Conservation (phyloP, 805 yeast genomes). For the Teunomyces tritomae region DNA sequence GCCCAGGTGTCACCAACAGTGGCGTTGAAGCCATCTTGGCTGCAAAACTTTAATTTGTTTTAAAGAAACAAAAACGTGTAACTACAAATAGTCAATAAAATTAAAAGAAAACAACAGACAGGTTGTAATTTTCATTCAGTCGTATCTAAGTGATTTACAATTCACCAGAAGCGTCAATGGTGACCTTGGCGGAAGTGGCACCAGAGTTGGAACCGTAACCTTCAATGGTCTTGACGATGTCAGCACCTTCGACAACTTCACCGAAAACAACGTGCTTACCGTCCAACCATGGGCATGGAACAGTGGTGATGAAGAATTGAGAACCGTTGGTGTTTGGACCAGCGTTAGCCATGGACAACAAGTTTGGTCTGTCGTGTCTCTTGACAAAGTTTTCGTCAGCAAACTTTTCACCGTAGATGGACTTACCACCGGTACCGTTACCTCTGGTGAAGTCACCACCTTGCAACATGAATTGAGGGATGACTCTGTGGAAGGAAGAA, state of each 20-base stretch:
- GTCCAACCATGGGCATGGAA: slow-evolving; percentile 82
- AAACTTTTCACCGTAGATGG: slow-evolving; percentile 67
- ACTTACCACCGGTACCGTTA: slow-evolving; percentile 46
- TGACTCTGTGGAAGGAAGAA: slow-evolving; percentile 47
- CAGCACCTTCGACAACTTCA: slow-evolving; percentile 82
- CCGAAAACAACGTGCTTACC: slow-evolving; percentile 96
- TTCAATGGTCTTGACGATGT: slow-evolving; percentile 84
- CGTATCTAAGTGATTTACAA: slow-evolving; percentile 30
- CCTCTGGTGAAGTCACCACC: slow-evolving; percentile 50
- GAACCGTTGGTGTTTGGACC: slow-evolving; percentile 99
- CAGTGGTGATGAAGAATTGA: slow-evolving; percentile 94
- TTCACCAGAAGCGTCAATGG: slow-evolving; percentile 64
- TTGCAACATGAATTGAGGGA: slow-evolving; percentile 48
- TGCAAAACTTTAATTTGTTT: slow-evolving; percentile 25
- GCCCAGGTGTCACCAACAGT: slow-evolving; percentile 30
- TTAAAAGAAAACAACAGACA: background rate
- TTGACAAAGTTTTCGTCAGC: slow-evolving; percentile 72
- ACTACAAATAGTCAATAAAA: background rate
- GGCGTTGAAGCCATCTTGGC: slow-evolving; percentile 37
- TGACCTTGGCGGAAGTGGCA: slow-evolving; percentile 59
- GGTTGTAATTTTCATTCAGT: slow-evolving; percentile 1
- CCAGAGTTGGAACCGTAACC: slow-evolving; percentile 66
- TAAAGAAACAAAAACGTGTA: background rate
- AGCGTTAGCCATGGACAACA: slow-evolving; percentile 95
- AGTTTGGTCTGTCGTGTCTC: slow-evolving; percentile 76